phyloP scores from a whole-genome alignment of 257 asterid genomes.

The Thymus quinquecostatus region DNA sequence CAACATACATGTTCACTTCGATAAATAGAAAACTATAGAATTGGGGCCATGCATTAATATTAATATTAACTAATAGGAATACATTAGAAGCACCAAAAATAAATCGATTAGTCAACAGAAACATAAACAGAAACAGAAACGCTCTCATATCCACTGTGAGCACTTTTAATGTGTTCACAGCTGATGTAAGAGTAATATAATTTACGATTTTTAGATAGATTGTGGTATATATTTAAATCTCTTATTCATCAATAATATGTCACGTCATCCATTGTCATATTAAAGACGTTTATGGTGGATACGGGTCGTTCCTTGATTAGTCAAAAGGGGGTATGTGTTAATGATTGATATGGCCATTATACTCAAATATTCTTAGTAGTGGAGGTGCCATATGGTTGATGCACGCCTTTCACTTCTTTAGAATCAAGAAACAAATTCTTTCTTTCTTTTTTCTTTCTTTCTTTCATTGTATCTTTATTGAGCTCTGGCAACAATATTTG shows the following conservation, averaged over 20 bases:
- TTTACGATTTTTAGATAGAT: too few species aligned
- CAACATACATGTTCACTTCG: constrained; percentile 14
- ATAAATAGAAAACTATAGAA: neutral
- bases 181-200: too few species aligned
- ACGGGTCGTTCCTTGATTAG: neutral
- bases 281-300: too few species aligned
- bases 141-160: too few species aligned
- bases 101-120: neutral
- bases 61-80: neutral
- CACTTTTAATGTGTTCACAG: too few species aligned
- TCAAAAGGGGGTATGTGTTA: constrained; percentile 28
- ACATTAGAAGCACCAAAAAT: constrained; percentile 27
- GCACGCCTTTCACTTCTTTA: constrained; percentile 1
- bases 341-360: constrained; percentile 30
- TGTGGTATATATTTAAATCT: too few species aligned
- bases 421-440: neutral
- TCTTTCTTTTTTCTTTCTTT: neutral
- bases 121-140: too few species aligned
- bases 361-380: constrained; percentile 27
- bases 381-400: constrained; percentile 27
- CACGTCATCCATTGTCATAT: too few species aligned
- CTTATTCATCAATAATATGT: too few species aligned
- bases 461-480: neutral
- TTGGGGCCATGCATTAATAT: neutral
- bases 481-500: neutral